Percentiles rank a stretch among this genome's conserved stretches.
phyloP scores from a whole-genome alignment of 495 filamentous ascomycete genomes.

The Annulohypoxylon bovei region DNA sequence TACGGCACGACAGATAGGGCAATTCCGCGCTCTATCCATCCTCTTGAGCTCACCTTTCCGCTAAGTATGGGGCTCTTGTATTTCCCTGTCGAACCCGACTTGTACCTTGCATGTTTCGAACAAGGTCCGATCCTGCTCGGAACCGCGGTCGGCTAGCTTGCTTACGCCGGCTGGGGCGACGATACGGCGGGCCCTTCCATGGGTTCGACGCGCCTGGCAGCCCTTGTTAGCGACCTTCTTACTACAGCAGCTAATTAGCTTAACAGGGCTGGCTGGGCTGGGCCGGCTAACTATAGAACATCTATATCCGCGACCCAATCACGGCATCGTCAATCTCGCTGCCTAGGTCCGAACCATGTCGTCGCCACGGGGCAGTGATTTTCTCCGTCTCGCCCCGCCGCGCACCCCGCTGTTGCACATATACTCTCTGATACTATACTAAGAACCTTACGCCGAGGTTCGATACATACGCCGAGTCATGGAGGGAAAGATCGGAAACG shows the following conservation, averaged over 20 bases:
- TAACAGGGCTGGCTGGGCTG: neutral
- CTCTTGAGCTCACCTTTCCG: neutral
- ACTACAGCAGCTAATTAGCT: neutral
- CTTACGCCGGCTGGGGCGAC: neutral
- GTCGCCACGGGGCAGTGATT: conserved; percentile 21
- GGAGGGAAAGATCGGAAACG: conserved; percentile 10
- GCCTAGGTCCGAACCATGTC: conserved; percentile 20
- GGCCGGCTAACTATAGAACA: neutral
- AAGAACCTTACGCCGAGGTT: neutral
- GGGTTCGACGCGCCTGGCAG: neutral
- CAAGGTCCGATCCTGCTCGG: neutral
- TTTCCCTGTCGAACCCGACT: neutral
- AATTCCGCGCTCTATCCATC: neutral
- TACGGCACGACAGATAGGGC: neutral
- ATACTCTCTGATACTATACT: neutral
- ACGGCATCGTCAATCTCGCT: conserved; percentile 19
- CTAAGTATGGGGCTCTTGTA: conserved; percentile 12
- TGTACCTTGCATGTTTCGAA: conserved; percentile 7
- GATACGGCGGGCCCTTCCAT: neutral
- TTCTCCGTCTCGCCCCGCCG: conserved; percentile 7
- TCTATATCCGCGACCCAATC: conserved; percentile 25
- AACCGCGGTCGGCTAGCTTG: neutral
- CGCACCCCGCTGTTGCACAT: conserved; percentile 11
- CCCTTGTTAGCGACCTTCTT: neutral
- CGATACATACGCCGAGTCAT: neutral